phyloP scores from a whole-genome alignment of 2,329 filamentous ascomycete genomes.

The Periconia sp. region DNA sequence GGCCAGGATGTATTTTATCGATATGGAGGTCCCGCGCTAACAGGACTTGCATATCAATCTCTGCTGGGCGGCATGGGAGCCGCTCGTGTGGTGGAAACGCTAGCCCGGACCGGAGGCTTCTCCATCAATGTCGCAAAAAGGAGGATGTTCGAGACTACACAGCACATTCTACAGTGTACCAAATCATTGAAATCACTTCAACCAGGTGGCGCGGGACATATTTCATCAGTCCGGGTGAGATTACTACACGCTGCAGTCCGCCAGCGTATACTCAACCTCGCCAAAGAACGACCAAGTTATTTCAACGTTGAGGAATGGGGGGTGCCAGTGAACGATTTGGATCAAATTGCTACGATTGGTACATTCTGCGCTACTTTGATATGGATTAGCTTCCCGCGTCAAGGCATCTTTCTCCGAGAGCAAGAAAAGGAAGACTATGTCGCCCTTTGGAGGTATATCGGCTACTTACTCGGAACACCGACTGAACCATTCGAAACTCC shows the following conservation, averaged over 20 bases:
- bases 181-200: conserved; percentile 64
- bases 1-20: conserved; percentile 79
- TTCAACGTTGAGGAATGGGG: conserved; percentile 62
- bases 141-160: conserved; percentile 71
- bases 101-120: conserved; percentile 75
- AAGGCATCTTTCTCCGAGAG: conserved; percentile 66
- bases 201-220: conserved; percentile 67
- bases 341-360: conserved; percentile 70
- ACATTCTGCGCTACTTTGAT: conserved; percentile 70
- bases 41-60: conserved; percentile 65
- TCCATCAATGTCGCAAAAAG: conserved; percentile 66
- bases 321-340: conserved; percentile 74
- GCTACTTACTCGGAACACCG: conserved; percentile 70
- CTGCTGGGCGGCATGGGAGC: conserved; percentile 72
- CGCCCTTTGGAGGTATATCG: conserved; percentile 75
- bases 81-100: conserved; percentile 71
- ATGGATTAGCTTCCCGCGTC: conserved; percentile 69
- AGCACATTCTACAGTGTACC: conserved; percentile 74
- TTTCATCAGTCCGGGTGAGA: conserved; percentile 67
- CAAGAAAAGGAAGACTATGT: conserved; percentile 70
- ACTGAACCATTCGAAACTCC: conserved; percentile 61
- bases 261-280: conserved; percentile 63
- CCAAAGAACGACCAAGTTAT: conserved; percentile 59
- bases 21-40: conserved; percentile 69
- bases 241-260: conserved; percentile 70